Base-by-base conservation (phyloP, 805 yeast species). In the Saccharomyces eubayanus region DNA sequence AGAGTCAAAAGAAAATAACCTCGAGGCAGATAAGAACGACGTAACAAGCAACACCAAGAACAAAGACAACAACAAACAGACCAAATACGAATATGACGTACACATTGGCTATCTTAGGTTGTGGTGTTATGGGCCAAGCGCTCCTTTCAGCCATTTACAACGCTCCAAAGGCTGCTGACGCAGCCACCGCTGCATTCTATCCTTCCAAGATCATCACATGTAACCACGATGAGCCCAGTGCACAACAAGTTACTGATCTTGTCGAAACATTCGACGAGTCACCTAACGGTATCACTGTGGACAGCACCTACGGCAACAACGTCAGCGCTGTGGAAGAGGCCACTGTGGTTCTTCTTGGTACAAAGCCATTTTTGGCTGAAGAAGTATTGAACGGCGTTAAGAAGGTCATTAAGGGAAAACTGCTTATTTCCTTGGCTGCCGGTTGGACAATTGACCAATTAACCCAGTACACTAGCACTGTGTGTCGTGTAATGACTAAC, bases 91-190 rank as follows among this genome's bases (percentile, higher is more conserved):
- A 36, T 11, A 64, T 63, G 69, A 62, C 62, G 47, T 81, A 80
- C 73, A 85, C 89, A 3, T 72, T 92, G 51, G 79, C 91, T 16
- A 83, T 94, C 30, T 77, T 94, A 52, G 99, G 97, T 36, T 83
- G 96, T 63, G 99, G 99, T 56, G 90, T 87, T 53, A 88, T 94
- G 89, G 98, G 98, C 55, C 85, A 92, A 16, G 97, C 98, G 10
- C 88, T 94, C 48, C 78, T 89, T 31, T 77, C 88, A 11, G 96
- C 98, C 10, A 68, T 69, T 43, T 66, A 65, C 56, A 62, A 62
- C 31, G 72, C 72, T 4, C 69, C 68, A 45, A 62, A 62, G 31
- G 61, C 62, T 11, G 51, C 50, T 2, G 50, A 56, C 10, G 50
- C 50, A 2, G 72, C 73, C 27, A 66, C 62, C 43, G 59, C 68